phyloP scores from a whole-genome alignment of 2,329 filamentous ascomycete species.

The Aphanoascus verrucosus region DNA sequence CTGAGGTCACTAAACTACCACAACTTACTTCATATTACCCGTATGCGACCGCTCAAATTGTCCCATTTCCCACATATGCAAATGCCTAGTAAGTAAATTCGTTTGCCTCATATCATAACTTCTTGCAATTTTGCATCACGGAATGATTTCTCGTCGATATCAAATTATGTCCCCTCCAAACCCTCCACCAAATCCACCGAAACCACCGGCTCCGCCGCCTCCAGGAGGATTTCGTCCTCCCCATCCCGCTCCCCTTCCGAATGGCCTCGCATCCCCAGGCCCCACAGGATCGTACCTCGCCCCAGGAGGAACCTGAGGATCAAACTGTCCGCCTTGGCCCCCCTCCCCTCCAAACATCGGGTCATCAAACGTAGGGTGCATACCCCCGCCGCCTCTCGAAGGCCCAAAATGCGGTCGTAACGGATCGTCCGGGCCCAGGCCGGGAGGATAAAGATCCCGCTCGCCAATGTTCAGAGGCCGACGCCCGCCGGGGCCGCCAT shows the following conservation, averaged over 20 bases:
- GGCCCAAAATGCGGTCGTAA: constrained; percentile 57
- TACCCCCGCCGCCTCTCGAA: constrained; percentile 60
- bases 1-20: too few relatives aligned
- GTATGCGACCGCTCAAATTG: too few relatives aligned
- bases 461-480: constrained; percentile 65
- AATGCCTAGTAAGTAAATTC: too few relatives aligned
- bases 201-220: constrained; percentile 26
- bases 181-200: constrained; percentile 44
- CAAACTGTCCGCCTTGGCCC: constrained; percentile 42
- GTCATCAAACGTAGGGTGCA: constrained; percentile 95
- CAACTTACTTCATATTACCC: too few relatives aligned
- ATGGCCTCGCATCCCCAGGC: constrained; percentile 50
- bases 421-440: constrained; percentile 75
- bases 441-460: constrained; percentile 76
- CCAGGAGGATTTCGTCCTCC: constrained; percentile 46
- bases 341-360: constrained; percentile 60
- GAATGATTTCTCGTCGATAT: constrained; percentile 4
- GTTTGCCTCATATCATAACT: too few relatives aligned
- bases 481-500: constrained; percentile 30
- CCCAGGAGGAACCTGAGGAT: constrained; percentile 71
- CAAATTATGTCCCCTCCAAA: constrained; percentile 36
- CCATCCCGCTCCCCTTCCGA: constrained; percentile 37
- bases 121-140: too few relatives aligned
- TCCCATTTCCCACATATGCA: too few relatives aligned
- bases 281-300: constrained; percentile 84